Conservation (phyloP, 768 basidiomycete species). For the Panaeolus papilionaceus region DNA sequence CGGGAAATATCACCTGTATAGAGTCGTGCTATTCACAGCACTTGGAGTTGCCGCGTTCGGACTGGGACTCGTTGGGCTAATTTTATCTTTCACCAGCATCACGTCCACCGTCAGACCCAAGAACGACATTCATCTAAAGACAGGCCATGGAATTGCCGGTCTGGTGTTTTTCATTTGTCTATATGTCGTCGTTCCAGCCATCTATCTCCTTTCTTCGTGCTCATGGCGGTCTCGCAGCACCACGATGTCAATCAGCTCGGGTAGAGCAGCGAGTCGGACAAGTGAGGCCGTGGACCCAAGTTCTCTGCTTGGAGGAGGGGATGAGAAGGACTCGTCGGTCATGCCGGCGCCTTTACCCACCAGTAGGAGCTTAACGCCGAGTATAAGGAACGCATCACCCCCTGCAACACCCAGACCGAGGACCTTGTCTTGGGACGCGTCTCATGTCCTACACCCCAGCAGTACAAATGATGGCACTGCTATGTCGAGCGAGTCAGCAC, state of each 20-base stretch:
- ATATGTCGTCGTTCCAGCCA: conserved; percentile 56
- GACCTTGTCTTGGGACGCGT: conserved; percentile 58
- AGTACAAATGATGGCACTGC: conserved; percentile 46
- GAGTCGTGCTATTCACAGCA: conserved; percentile 44
- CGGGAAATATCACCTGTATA: conserved; percentile 14
- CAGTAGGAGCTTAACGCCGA: conserved; percentile 41
- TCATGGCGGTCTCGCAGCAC: conserved; percentile 10
- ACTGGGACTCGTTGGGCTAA: conserved; percentile 67
- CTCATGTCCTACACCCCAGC: conserved; percentile 41
- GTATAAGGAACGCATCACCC: conserved; percentile 45
- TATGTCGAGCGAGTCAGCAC: conserved; percentile 52
- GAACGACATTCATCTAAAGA: conserved; percentile 48
- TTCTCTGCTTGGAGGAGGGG: conserved; percentile 25
- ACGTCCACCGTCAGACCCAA: conserved; percentile 32
- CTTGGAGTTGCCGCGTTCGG: conserved; percentile 54
- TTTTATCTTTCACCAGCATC: conserved; percentile 66
- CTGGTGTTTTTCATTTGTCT: conserved; percentile 67
- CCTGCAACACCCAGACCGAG: conserved; percentile 49
- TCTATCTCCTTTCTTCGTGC: conserved; percentile 37
- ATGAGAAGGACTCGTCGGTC: conserved; percentile 31
- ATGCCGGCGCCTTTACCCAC: conserved; percentile 36
- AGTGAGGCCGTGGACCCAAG: conserved; percentile 24
- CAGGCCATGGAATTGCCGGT: conserved; percentile 69
- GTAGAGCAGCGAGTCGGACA: conserved; percentile 16
- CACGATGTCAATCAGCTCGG: not conserved